Evolutionary conservation across 306 rosid genomes (phyloP).

Genomic region (Hippophae tibetana): DNA sequence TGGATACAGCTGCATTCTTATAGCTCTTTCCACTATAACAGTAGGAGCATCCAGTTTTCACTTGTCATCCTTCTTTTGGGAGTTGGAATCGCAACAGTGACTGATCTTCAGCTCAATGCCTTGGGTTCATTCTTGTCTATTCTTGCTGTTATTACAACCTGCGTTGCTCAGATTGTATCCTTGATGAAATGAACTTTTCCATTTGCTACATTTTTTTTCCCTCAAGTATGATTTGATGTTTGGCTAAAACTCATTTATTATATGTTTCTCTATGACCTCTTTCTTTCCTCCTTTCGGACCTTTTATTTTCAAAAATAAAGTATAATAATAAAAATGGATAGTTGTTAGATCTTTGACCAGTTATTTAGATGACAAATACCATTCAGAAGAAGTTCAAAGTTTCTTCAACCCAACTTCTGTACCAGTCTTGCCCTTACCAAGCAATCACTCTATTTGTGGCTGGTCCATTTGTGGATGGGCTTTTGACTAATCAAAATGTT

Average conservation of each 20-base stretch:
- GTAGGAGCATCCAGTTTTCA: slow-evolving; percentile 76
- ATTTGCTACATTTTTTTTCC: slow-evolving; percentile 1
- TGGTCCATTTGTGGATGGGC: slow-evolving; percentile 83
- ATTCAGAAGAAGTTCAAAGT: slow-evolving; percentile 96
- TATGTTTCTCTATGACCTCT: background rate
- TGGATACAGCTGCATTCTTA: slow-evolving; percentile 10
- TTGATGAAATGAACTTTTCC: slow-evolving; percentile 20
- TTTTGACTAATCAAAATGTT: slow-evolving; percentile 73
- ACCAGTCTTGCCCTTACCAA: slow-evolving; percentile 92
- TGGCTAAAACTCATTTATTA: background rate
- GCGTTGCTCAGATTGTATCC: slow-evolving; percentile 99
- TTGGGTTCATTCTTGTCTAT: slow-evolving; percentile 79
- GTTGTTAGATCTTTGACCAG: slow-evolving; percentile 33
- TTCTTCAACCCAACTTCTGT: slow-evolving; percentile 93
- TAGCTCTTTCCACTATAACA: slow-evolving; percentile 25
- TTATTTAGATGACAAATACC: slow-evolving; percentile 83
- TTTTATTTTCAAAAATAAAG: background rate
- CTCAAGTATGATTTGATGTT: background rate
- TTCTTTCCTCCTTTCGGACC: background rate
- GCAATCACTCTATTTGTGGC: slow-evolving; percentile 64
- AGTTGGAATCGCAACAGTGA: slow-evolving; percentile 93
- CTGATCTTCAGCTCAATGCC: slow-evolving; percentile 94
- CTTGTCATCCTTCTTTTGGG: slow-evolving; percentile 75
- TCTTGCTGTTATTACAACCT: slow-evolving; percentile 93
- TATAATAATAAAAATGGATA: too few species aligned